Evolutionary conservation across 208 protist species (phyloP).

Genomic region (Leishmania martiniquensis): DNA sequence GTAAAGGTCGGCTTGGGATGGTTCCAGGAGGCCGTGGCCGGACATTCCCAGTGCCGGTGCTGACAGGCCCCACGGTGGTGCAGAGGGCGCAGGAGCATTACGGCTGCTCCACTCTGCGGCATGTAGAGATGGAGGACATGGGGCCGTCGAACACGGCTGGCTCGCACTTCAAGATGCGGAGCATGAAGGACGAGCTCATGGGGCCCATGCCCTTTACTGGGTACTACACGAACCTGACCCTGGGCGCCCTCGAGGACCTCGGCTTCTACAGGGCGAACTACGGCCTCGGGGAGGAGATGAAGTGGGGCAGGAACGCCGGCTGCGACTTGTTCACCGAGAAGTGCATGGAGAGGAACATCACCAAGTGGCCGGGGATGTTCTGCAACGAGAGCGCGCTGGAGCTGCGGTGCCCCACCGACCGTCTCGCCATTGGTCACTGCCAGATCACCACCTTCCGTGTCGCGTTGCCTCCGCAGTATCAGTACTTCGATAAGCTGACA

Average conservation of each 20-base stretch:
- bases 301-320: slow-evolving; percentile 66
- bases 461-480: slow-evolving; percentile 33
- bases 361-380: slow-evolving; percentile 59
- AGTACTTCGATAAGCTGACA: slow-evolving; percentile 42
- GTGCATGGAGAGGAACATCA: slow-evolving; percentile 42
- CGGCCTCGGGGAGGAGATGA: slow-evolving; percentile 60
- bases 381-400: slow-evolving; percentile 37
- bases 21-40: too few species aligned
- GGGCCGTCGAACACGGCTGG: too few species aligned
- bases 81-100: too few species aligned
- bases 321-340: slow-evolving; percentile 54
- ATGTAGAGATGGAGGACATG: too few species aligned
- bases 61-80: too few species aligned
- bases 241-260: slow-evolving; percentile 79
- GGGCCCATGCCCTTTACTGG: slow-evolving; percentile 17
- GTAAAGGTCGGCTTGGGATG: too few species aligned
- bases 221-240: slow-evolving; percentile 79
- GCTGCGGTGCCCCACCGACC: not conserved
- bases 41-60: too few species aligned
- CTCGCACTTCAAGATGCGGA: too few species aligned
- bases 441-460: not conserved
- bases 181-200: slow-evolving; percentile 89
- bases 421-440: slow-evolving; percentile 34
- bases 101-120: too few species aligned
- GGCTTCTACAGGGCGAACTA: slow-evolving; percentile 80